Evolutionary conservation across 2,329 filamentous ascomycete genomes (phyloP), one percentile per base, ranked within the genome.

Genomic region (Biscogniauxia sp.): DNA sequence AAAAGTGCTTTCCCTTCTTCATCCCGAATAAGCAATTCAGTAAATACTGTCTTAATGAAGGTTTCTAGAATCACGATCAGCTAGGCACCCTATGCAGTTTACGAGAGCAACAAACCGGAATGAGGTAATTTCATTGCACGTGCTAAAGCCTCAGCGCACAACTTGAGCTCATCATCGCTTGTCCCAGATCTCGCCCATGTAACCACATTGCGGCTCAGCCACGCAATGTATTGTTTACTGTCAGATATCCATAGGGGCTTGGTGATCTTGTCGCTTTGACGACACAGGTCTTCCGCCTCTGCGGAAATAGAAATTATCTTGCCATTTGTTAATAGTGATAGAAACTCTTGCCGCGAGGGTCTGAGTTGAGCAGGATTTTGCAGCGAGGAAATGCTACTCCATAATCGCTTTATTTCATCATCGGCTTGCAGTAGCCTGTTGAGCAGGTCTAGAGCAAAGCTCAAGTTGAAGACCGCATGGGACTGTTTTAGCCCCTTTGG

Each of bases 71-170:
- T 20, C 2, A 37, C 41, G 52, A 49, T 55, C 37, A 61, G 60
- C 61, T 15, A 6, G 13, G 19, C 20, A n/a, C 23, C 54, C 13
- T 37, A 25, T 32, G 53, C 6, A 15, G 0, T 23, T 17, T 20
- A 57, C 23, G 19, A 28, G 57, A 17, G 19, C 23, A 19, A 63
- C 78, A 71, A 79, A 90, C 91, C 88, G 57, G 82, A 79, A 74
- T 95, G 92, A 2, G 91, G 92, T 28, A 97, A 74, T 28, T 84
- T 88, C 61, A 94, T 77, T 1, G 85, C 80, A 63, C 88, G 88
- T 3, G 84, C 76, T 15, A 86, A 76, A 1, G 88, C 55, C 2
- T 81, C 78, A 17, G 78, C 78, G 51, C 76, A 79, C 7, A 82
- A 69, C 54, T 76, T 81, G 13, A 73, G 62, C 8, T 77, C 75